Conservation (phyloP, 208 protist genomes). For the Histomonas meleagridis region DNA sequence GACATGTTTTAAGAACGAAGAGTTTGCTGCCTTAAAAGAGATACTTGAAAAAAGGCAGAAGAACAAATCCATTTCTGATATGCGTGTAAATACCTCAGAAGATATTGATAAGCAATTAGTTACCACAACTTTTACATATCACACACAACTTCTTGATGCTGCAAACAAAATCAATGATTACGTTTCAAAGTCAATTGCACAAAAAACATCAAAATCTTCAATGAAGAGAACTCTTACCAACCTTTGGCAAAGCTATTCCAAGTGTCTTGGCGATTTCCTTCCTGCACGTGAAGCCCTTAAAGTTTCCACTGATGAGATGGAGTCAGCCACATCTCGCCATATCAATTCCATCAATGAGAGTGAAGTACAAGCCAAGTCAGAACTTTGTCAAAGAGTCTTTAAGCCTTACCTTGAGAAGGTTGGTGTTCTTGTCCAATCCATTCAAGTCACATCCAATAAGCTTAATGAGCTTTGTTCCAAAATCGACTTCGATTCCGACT, state of each 20-base stretch:
- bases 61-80: background rate
- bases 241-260: background rate
- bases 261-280: background rate
- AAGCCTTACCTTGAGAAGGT: too few relatives aligned
- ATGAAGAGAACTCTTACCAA: background rate
- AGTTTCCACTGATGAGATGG: background rate
- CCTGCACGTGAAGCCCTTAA: background rate
- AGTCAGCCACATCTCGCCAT: too few relatives aligned
- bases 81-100: background rate
- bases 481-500: background rate
- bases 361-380: too few relatives aligned
- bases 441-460: too few relatives aligned
- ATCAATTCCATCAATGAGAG: too few relatives aligned
- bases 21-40: background rate
- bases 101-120: background rate
- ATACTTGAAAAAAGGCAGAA: background rate
- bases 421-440: too few relatives aligned
- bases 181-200: background rate
- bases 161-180: background rate
- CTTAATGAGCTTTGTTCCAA: too few relatives aligned
- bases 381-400: too few relatives aligned
- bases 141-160: background rate
- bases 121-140: background rate
- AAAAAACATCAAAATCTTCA: background rate
- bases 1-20: background rate